Percentiles rank a stretch among this genome's conserved stretches.
These are phyloP conservation scores for Candida maris DNA, from an alignment of 805 yeast genomes.

Conservation along the genomic window DNA sequence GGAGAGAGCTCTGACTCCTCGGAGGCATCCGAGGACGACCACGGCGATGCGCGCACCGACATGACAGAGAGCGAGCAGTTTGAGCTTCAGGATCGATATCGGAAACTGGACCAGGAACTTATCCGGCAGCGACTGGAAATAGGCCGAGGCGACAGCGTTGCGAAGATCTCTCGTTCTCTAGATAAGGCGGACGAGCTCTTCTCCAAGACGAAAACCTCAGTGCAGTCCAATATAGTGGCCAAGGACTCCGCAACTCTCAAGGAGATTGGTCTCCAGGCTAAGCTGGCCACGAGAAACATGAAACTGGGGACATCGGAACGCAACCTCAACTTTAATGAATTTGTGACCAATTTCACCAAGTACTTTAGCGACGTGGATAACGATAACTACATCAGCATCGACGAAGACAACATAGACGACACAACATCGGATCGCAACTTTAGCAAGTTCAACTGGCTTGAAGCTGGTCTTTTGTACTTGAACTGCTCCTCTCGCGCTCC, in stretches of 20 bases:
- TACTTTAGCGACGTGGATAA: slow-evolving; percentile 29
- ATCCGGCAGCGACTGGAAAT: slow-evolving; percentile 44
- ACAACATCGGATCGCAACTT: slow-evolving; percentile 19
- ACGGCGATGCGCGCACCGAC: slow-evolving; percentile 4
- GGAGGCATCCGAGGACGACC: neutral
- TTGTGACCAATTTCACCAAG: slow-evolving; percentile 38
- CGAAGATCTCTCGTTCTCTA: slow-evolving; percentile 43
- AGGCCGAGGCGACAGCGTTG: slow-evolving; percentile 56
- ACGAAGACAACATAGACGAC: slow-evolving; percentile 19
- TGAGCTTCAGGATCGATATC: slow-evolving; percentile 23
- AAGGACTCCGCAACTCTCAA: slow-evolving; percentile 63
- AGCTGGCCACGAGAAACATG: slow-evolving; percentile 58
- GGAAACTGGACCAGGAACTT: slow-evolving; percentile 23
- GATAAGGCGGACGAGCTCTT: slow-evolving; percentile 46
- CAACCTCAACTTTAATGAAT: slow-evolving; percentile 46
- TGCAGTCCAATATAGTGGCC: slow-evolving; percentile 43
- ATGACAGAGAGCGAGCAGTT: slow-evolving; percentile 26
- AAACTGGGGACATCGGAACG: slow-evolving; percentile 54
- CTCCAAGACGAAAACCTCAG: slow-evolving; percentile 35
- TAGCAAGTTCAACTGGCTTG: slow-evolving; percentile 52
- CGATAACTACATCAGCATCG: slow-evolving; percentile 16
- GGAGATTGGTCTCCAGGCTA: slow-evolving; percentile 59
- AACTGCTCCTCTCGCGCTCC: slow-evolving; percentile 44
- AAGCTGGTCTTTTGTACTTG: slow-evolving; percentile 51
- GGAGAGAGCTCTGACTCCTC: neutral